Conservation (phyloP, 2,329 filamentous ascomycete species). For the Botrytis aclada region DNA sequence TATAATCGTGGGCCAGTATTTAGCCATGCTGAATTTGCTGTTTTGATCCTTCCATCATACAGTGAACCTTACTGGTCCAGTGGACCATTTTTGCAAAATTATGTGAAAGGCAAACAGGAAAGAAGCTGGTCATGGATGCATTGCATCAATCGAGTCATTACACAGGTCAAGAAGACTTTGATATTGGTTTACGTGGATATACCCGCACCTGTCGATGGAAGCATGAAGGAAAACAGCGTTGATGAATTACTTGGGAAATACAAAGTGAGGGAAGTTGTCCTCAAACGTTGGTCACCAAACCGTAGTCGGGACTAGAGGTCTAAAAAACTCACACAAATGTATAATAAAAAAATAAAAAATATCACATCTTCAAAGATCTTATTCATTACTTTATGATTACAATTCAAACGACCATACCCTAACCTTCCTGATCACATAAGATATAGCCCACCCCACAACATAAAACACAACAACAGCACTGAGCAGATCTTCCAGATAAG, state of each 20-base stretch:
- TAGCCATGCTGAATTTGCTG: slow-evolving; percentile 88
- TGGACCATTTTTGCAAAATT: slow-evolving; percentile 46
- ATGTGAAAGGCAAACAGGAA: slow-evolving; percentile 49
- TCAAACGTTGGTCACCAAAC: slow-evolving; percentile 83
- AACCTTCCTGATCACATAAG: neutral
- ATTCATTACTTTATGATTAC: neutral
- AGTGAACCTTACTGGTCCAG: slow-evolving; percentile 66
- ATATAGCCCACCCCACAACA: neutral
- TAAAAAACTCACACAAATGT: neutral
- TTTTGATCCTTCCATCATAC: slow-evolving; percentile 82
- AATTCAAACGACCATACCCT: neutral
- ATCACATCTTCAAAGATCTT: neutral
- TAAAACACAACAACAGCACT: neutral
- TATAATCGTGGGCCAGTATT: slow-evolving; percentile 94
- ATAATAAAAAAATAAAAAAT: neutral
- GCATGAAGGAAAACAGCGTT: slow-evolving; percentile 53
- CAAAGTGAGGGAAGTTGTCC: slow-evolving; percentile 73
- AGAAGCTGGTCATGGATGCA: slow-evolving; percentile 81
- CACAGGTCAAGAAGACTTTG: slow-evolving; percentile 85
- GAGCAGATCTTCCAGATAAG: neutral
- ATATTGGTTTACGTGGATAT: slow-evolving; percentile 90
- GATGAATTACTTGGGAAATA: slow-evolving; percentile 65
- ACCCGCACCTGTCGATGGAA: slow-evolving; percentile 60
- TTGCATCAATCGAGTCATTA: slow-evolving; percentile 82
- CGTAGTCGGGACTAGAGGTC: slow-evolving; percentile 40